phyloP scores from a whole-genome alignment of 495 filamentous ascomycete genomes.

The Aspergillus panamensis region DNA sequence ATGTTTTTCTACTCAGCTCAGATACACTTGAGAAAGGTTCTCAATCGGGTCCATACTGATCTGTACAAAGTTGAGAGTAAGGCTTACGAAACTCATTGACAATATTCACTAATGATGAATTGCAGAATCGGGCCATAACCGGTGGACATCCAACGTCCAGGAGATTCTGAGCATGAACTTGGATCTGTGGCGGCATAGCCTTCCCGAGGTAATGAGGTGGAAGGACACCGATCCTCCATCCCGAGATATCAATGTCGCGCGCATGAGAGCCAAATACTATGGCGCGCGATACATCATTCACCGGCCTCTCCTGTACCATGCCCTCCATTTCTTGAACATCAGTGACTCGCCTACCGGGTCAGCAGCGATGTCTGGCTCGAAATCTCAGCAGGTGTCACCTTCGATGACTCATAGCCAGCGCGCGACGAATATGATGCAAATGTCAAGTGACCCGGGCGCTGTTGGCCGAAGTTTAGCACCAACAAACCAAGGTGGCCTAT shows the following conservation, averaged over 20 bases:
- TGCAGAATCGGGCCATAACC: slow-evolving; percentile 27
- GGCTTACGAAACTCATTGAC: neutral
- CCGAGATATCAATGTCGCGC: slow-evolving; percentile 75
- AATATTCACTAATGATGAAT: slow-evolving; percentile 2
- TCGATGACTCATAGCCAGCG: slow-evolving; percentile 27
- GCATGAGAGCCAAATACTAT: slow-evolving; percentile 90
- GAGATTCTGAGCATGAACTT: slow-evolving; percentile 47
- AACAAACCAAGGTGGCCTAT: neutral
- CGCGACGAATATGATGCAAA: slow-evolving; percentile 31
- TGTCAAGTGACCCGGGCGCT: slow-evolving; percentile 37
- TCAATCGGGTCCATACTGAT: slow-evolving; percentile 79
- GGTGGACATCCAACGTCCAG: slow-evolving; percentile 35
- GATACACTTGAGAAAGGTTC: slow-evolving; percentile 75
- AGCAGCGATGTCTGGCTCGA: slow-evolving; percentile 23
- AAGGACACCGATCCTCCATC: slow-evolving; percentile 63
- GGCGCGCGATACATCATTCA: slow-evolving; percentile 88
- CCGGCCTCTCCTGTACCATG: slow-evolving; percentile 69
- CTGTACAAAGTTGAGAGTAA: slow-evolving; percentile 66
- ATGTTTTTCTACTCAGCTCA: slow-evolving; percentile 83
- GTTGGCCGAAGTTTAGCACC: slow-evolving; percentile 3
- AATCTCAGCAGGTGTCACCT: slow-evolving; percentile 34
- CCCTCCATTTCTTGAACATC: slow-evolving; percentile 49
- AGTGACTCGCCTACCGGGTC: slow-evolving; percentile 30
- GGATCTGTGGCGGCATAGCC: slow-evolving; percentile 45
- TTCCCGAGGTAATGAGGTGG: slow-evolving; percentile 57